Evolutionary conservation across 1,284 basidiomycete genomes (phyloP).

Genomic region (Hypsizygus ulmarius): DNA sequence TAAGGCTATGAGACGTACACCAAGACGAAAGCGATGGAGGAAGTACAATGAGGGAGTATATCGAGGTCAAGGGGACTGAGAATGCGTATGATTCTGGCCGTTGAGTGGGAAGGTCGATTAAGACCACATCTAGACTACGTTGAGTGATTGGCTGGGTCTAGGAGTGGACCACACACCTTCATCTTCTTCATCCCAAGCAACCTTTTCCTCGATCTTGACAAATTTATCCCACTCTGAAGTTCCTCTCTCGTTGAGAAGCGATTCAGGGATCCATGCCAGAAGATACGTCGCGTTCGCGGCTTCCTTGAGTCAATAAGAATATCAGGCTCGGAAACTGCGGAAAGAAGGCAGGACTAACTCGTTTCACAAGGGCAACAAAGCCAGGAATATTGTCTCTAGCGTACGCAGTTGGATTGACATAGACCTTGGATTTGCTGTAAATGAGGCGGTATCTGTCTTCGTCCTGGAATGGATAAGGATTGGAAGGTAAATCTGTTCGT

Average conservation of each 20-base stretch:
- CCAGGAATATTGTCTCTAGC: constrained; percentile 91
- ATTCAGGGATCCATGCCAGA: constrained; percentile 85
- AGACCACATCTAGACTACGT: constrained; percentile 58
- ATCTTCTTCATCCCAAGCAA: constrained; percentile 59
- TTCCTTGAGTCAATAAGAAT: constrained; percentile 48
- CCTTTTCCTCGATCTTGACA: constrained; percentile 72
- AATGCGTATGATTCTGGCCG: constrained; percentile 91
- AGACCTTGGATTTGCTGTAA: constrained; percentile 90
- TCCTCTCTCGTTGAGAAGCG: constrained; percentile 72
- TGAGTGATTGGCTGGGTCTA: constrained; percentile 2
- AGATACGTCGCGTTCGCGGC: constrained; percentile 70
- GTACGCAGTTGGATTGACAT: constrained; percentile 92
- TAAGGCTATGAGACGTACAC: constrained; percentile 56
- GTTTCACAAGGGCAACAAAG: constrained; percentile 85
- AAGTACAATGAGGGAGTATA: constrained; percentile 88
- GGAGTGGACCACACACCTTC: constrained; percentile 49
- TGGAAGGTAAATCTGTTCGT: constrained; percentile 30
- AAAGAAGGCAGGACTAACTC: constrained; percentile 42
- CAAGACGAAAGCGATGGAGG: constrained; percentile 84
- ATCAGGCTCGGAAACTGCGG: constrained; percentile 8
- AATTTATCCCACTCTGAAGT: constrained; percentile 83
- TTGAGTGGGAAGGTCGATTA: constrained; percentile 74
- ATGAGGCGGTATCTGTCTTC: constrained; percentile 72
- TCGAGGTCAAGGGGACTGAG: constrained; percentile 83
- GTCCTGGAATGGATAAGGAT: constrained; percentile 32